Evolutionary conservation across 2,329 filamentous ascomycete genomes (phyloP).

Genomic region (Stagonosporopsis chrysanthemi): DNA sequence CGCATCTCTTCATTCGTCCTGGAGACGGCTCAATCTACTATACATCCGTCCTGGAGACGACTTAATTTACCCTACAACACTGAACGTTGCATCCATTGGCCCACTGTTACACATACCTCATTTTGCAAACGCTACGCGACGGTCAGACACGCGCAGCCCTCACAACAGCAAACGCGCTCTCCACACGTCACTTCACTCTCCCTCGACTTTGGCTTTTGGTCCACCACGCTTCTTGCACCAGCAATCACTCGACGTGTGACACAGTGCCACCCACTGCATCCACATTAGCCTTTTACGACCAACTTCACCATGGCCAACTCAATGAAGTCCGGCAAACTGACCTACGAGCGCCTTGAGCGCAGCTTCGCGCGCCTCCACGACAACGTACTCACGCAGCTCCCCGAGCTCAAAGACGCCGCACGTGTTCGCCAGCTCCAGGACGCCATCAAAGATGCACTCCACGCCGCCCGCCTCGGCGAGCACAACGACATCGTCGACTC

Average conservation of each 20-base stretch:
- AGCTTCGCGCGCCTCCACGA: neutral
- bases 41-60: neutral
- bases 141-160: conserved; percentile 4
- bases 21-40: neutral
- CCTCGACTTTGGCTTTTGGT: conserved; percentile 1
- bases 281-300: neutral
- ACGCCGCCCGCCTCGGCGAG: conserved; percentile 2
- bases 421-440: neutral
- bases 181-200: conserved; percentile 6
- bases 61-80: neutral
- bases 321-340: neutral
- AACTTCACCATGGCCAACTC: neutral
- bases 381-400: neutral
- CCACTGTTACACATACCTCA: neutral
- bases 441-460: conserved; percentile 3
- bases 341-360: conserved; percentile 3
- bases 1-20: neutral
- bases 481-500: neutral
- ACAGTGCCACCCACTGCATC: neutral
- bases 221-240: conserved; percentile 1
- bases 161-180: neutral
- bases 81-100: too few species aligned
- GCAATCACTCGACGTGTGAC: conserved; percentile 3
- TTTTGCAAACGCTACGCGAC: neutral
- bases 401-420: neutral